Evolutionary conservation across 768 basidiomycete species (phyloP), one percentile per base, ranked within the genome.

Genomic region (Leccinum subtestaceum): DNA sequence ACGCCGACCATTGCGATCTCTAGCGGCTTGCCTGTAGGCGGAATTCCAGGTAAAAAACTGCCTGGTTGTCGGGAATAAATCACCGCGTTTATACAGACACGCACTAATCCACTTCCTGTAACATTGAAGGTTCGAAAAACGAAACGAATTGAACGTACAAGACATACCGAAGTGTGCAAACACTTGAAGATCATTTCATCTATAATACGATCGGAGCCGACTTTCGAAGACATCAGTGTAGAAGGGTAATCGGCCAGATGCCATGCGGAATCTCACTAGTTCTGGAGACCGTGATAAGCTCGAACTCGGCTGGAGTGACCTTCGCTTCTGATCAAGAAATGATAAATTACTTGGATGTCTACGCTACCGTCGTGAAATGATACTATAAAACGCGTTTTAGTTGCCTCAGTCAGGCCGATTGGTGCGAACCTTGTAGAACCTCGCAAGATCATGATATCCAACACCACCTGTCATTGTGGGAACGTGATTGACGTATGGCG

Each of bases 151-250:
- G 19, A 13, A 52, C 5, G 10, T 48, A 9, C 15, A 27, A 21
- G 21, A 3, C 71, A 29, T 59, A 76, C 76, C 50, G 70, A 73
- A 4, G 76, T 78, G 58, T 77, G 76, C 7, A 69, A 73, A 61
- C 74, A 77, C 59, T 76, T 74, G 65, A 78, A 77, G 43, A 80
- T 76, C 73, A 80, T 78, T 66, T 80, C 81, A 59, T 81, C 78
- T 19, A 80, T 74, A 46, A 81, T 71, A 27, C 79, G 68, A 59
- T 80, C 77, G 3, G 77, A 70, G 15, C 80, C 78, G 13, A 78
- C 74, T 72, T 36, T 40, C 25, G 27, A 57, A 23, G 34, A 17
- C 17, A 31, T 57, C 46, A 60, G 53, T 23, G 12, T 21, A 21
- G 13, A 48, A 25, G 45, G 13, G 9, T 55, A 23, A 47, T 36